Conservation (phyloP, 1,284 basidiomycete species). For the Tylopilus sp. region DNA sequence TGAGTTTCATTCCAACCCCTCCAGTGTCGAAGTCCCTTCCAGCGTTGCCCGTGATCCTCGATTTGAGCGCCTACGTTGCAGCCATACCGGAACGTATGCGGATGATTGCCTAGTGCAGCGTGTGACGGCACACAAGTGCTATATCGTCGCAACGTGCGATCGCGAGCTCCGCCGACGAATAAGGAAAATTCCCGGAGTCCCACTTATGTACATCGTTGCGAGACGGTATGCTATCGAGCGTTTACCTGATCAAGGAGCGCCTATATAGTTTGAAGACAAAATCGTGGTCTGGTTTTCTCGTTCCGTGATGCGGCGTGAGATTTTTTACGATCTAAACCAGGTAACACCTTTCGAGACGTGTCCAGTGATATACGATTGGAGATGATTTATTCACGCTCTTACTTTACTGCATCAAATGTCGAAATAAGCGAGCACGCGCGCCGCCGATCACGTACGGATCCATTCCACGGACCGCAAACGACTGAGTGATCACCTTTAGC, state of each 20-base stretch:
- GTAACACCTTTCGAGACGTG: background rate
- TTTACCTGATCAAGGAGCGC: constrained; percentile 88
- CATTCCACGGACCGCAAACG: no score
- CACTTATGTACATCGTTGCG: constrained; percentile 94
- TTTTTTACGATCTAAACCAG: background rate
- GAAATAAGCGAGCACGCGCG: no score
- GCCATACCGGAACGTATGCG: constrained; percentile 94
- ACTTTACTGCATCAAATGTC: background rate
- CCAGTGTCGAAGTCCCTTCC: constrained; percentile 2
- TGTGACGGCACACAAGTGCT: constrained; percentile 93
- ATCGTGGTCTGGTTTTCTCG: background rate
- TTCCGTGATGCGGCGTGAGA: constrained; percentile 1
- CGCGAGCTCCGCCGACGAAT: constrained; percentile 89
- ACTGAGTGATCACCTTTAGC: no score
- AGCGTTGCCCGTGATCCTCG: constrained; percentile 96
- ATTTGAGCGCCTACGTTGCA: constrained; percentile 91
- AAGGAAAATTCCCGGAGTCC: constrained; percentile 91
- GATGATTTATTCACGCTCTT: background rate
- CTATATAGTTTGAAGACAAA: constrained; percentile 31
- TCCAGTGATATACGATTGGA: background rate
- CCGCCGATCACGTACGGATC: no score
- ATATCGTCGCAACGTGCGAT: constrained; percentile 98
- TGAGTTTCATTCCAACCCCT: background rate
- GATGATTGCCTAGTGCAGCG: constrained; percentile 98
- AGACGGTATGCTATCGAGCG: constrained; percentile 90